Conservation (phyloP, 202 grass and related monocot species). For the Zoysia matrella region DNA sequence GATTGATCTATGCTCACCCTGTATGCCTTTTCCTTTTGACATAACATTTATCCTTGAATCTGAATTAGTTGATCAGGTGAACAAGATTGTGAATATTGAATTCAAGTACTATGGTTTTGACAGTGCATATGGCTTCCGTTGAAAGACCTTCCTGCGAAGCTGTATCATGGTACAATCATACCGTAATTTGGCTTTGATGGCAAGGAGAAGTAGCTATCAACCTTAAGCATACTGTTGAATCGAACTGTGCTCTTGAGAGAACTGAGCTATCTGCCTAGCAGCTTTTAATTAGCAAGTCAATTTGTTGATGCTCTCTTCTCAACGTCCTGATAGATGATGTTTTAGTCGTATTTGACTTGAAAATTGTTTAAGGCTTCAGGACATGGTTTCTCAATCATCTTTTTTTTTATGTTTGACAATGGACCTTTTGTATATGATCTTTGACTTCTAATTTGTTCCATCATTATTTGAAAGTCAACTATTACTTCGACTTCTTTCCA, state of each 20-base stretch:
- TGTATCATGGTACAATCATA: background rate
- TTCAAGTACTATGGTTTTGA: background rate
- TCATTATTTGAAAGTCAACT: slow-evolving; percentile 45
- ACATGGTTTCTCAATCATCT: slow-evolving; percentile 10
- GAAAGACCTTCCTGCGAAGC: background rate
- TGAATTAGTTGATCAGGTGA: background rate
- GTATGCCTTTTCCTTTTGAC: background rate
- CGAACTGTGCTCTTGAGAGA: background rate
- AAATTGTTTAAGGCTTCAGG: slow-evolving; percentile 22
- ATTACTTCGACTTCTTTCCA: slow-evolving; percentile 41
- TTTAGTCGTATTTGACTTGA: slow-evolving; percentile 45
- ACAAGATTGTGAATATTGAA: slow-evolving; percentile 1
- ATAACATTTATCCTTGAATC: background rate
- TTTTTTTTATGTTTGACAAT: slow-evolving; percentile 33
- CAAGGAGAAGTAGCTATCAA: background rate
- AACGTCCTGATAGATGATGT: slow-evolving; percentile 29
- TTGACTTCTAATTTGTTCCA: slow-evolving; percentile 43
- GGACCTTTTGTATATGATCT: slow-evolving; percentile 41
- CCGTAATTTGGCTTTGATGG: slow-evolving; percentile 9
- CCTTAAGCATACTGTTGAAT: background rate
- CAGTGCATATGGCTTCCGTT: background rate
- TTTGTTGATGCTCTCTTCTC: slow-evolving; percentile 30
- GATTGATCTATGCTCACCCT: background rate
- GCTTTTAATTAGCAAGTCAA: background rate
- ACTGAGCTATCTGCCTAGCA: background rate